Conservation (phyloP, 805 yeast genomes). For the Sugiyamaella qingdaonensis region DNA sequence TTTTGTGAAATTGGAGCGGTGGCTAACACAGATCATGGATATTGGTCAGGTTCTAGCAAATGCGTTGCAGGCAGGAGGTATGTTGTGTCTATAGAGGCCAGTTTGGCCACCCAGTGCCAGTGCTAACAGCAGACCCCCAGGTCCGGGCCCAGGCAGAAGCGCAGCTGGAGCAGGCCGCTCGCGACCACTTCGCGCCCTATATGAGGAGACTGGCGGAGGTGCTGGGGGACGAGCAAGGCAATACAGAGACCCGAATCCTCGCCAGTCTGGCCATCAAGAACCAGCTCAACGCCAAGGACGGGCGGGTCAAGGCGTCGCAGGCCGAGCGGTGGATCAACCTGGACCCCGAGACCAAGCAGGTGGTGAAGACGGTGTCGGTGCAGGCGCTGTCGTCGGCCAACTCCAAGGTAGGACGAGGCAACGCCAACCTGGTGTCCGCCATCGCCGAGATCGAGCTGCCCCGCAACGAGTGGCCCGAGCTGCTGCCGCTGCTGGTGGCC, state of each 20-base stretch:
- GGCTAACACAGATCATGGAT: conserved; percentile 35
- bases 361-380: conserved; percentile 61
- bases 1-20: background rate
- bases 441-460: conserved; percentile 96
- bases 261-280: conserved; percentile 88
- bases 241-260: conserved; percentile 79
- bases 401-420: conserved; percentile 77
- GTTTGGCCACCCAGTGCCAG: background rate
- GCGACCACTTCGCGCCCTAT: conserved; percentile 70
- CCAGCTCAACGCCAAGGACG: conserved; percentile 78
- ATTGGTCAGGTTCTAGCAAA: conserved; percentile 61
- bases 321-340: conserved; percentile 72
- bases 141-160: conserved; percentile 75
- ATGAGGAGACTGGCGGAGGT: conserved; percentile 66
- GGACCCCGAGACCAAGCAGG: conserved; percentile 49
- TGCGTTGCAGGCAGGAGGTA: background rate
- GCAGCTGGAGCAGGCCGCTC: conserved; percentile 65
- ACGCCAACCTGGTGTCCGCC: conserved; percentile 93
- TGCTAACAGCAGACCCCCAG: conserved; percentile 41
- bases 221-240: conserved; percentile 60
- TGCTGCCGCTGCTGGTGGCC: conserved; percentile 77
- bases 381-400: conserved; percentile 59
- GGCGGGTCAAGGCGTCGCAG: conserved; percentile 51
- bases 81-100: too few relatives aligned
- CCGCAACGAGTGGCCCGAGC: conserved; percentile 78